These are phyloP conservation scores for Pythium guiyangense DNA, from an alignment of 352 stramenopile species.

Conservation along the genomic window DNA sequence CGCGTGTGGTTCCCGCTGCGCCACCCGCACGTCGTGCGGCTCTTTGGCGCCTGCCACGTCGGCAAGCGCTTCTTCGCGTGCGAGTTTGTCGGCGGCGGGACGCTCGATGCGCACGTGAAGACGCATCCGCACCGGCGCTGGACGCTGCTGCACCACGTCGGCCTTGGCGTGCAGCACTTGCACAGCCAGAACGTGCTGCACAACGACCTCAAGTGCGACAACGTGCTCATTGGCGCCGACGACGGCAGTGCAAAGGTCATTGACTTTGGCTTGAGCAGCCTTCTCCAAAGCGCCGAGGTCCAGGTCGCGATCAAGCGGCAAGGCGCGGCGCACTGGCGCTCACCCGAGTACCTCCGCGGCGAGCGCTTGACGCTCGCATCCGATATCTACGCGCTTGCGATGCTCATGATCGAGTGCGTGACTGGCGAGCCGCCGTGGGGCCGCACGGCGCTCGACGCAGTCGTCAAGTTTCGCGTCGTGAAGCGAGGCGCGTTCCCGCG, in stretches of 20 bases:
- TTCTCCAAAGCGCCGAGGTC: conserved; percentile 4
- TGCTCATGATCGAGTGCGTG: conserved; percentile 18
- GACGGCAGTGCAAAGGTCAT: conserved; percentile 14
- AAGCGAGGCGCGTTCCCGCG: conserved; percentile 1
- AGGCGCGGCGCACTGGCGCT: conserved; percentile 12
- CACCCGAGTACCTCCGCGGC: conserved; percentile 6
- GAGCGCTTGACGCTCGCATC: conserved; percentile 9
- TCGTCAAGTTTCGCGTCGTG: conserved; percentile 5
- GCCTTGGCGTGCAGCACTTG: conserved; percentile 30
- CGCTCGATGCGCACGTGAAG: not conserved
- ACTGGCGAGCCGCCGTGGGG: conserved; percentile 11
- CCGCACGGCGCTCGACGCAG: not conserved
- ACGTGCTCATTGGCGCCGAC: conserved; percentile 24
- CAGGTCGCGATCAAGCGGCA: not conserved
- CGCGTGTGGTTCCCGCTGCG: conserved; percentile 1
- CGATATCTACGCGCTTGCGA: conserved; percentile 20
- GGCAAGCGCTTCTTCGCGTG: conserved; percentile 2
- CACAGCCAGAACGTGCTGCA: conserved; percentile 4
- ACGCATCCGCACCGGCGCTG: not conserved
- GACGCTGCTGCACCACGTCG: conserved; percentile 7
- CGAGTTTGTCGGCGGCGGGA: conserved; percentile 1
- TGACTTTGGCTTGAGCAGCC: conserved; percentile 21
- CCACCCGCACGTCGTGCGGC: not conserved
- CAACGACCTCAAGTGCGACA: conserved; percentile 11
- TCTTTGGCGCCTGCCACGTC: conserved; percentile 1